A percentile compares a stretch with the other conserved stretches of the same genome.
phyloP scores from a whole-genome alignment of 805 yeast species.

The Lachancea quebecensis region DNA sequence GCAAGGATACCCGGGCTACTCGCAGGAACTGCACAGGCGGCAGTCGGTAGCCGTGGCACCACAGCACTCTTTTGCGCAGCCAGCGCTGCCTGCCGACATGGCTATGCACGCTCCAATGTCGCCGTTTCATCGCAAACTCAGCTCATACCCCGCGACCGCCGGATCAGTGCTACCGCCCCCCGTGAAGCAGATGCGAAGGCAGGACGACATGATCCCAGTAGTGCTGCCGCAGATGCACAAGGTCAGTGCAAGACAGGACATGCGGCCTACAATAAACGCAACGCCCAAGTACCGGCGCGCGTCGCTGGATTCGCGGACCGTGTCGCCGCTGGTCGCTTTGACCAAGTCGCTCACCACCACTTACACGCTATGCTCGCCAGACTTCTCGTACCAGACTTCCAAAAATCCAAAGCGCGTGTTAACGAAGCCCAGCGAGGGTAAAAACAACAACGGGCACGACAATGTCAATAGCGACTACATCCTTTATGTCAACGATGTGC shows the following conservation, averaged over 20 bases:
- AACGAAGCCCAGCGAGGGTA: constrained; percentile 87
- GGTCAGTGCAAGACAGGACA: constrained; percentile 41
- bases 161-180: constrained; percentile 27
- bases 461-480: constrained; percentile 88
- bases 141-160: constrained; percentile 24
- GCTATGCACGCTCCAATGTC: constrained; percentile 13
- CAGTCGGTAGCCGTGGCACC: constrained; percentile 33
- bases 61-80: constrained; percentile 7
- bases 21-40: constrained; percentile 30
- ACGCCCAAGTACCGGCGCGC: constrained; percentile 68
- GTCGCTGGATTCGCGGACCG: constrained; percentile 52
- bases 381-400: constrained; percentile 71
- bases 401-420: constrained; percentile 87
- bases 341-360: constrained; percentile 74
- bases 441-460: constrained; percentile 74
- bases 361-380: constrained; percentile 78
- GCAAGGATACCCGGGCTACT: constrained; percentile 3
- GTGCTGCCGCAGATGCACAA: constrained; percentile 44
- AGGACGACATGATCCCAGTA: constrained; percentile 15
- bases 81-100: constrained; percentile 5
- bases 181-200: constrained; percentile 28
- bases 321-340: constrained; percentile 76
- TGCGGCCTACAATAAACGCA: constrained; percentile 53
- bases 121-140: constrained; percentile 20
- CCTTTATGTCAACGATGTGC: constrained; percentile 85